Percentiles rank a stretch among this genome's conserved stretches.
phyloP scores from a whole-genome alignment of 176 grass and related monocot genomes.

The Musa beccarii region DNA sequence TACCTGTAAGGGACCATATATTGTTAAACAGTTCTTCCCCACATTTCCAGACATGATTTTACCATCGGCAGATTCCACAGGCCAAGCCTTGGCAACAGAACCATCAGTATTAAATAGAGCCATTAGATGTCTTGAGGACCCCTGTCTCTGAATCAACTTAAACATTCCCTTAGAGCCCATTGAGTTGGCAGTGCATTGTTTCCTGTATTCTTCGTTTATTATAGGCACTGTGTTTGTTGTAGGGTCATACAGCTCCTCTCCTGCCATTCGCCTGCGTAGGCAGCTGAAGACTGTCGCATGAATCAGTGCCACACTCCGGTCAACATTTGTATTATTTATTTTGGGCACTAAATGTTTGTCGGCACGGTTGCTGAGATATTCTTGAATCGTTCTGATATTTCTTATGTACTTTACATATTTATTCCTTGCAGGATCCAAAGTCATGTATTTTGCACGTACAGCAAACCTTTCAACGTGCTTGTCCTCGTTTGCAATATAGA shows the following conservation, averaged over 20 bases:
- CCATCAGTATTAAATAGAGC: slow-evolving; percentile 79
- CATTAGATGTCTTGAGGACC: slow-evolving; percentile 79
- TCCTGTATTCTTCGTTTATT: slow-evolving; percentile 71
- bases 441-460: slow-evolving; percentile 95
- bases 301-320: slow-evolving; percentile 82
- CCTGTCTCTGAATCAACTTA: slow-evolving; percentile 74
- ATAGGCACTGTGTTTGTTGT: slow-evolving; percentile 56
- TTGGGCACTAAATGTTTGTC: slow-evolving; percentile 83
- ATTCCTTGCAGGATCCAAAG: slow-evolving; percentile 71
- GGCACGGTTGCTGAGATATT: slow-evolving; percentile 77
- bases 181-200: slow-evolving; percentile 57
- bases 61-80: slow-evolving; percentile 34
- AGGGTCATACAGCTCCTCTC: slow-evolving; percentile 54
- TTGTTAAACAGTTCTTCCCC: neutral
- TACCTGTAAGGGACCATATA: slow-evolving; percentile 8
- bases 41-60: slow-evolving; percentile 34
- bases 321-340: slow-evolving; percentile 92
- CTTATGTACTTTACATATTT: slow-evolving; percentile 86
- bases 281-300: slow-evolving; percentile 78
- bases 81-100: slow-evolving; percentile 83
- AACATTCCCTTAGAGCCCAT: slow-evolving; percentile 93
- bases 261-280: slow-evolving; percentile 47
- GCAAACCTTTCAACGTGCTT: slow-evolving; percentile 94
- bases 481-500: slow-evolving; percentile 76
- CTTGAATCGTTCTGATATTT: slow-evolving; percentile 87